Base-by-base conservation (phyloP, 2,329 filamentous ascomycete species). In the Sclerotinia nivalis region DNA sequence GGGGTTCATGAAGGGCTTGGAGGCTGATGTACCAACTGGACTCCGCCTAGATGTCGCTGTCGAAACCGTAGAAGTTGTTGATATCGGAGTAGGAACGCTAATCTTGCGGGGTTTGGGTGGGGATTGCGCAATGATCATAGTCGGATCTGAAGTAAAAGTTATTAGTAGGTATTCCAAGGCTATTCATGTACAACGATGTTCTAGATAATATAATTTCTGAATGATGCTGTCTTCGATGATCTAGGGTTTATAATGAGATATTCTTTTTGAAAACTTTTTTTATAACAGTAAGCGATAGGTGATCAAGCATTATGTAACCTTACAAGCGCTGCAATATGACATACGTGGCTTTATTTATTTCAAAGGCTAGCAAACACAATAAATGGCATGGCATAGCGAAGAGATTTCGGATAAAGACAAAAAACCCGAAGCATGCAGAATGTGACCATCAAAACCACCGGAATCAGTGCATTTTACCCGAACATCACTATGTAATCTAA, bases 91-190 rank as follows among this genome's bases (percentile, higher is more conserved):
- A 13, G 47, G 12, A 40, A 40, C 31, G 47, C 15, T 31, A 34
- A 64, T 64, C 15, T 64, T 64, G 18, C 12, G 34, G 22, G n/a
- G 18, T 6, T 25, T 52, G 34, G 47, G 47, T 40, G 31, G 25
- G 22, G 20, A 25, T n/a, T 12, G 34, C 20, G 50, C 37, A 20
- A 47, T 34, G 50, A 47, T 47, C 25, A 28, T 70, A 25, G 54
- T 47, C 65, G 58, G 60, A 69, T 73, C 62, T 59, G 25, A 40
- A 58, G 34, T 45, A 52, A 66, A 59, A 68, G 4, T 45, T 65
- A 54, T 74, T 70, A 73, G 72, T 68, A 70, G 34, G 40, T 72
- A 52, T 50, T 65, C 70, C 54, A 47, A 62, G 72, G 60, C 69
- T 65, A 50, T 47, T 59, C n/a, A 59, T 56, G 18, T 25, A 64